Conservation (phyloP, 371 early-diverging fungal species). For the Mucor piriformis region DNA sequence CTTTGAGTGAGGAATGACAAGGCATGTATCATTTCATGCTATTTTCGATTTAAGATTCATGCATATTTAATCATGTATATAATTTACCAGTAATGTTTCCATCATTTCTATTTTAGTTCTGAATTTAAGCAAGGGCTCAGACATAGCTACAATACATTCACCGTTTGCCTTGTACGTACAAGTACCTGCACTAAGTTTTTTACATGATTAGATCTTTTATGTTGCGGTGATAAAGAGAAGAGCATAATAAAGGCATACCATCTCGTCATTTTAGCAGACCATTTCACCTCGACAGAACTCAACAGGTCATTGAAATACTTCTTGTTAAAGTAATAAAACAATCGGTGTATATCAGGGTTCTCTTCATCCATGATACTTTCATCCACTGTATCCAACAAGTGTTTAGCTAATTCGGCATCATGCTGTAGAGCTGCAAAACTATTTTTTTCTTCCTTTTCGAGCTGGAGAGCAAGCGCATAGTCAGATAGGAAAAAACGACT, state of each 20-base stretch:
- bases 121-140: slow-evolving; percentile 70
- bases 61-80: background rate
- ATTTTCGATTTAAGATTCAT: slow-evolving; percentile 22
- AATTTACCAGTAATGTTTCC: slow-evolving; percentile 49
- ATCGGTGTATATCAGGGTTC: slow-evolving; percentile 28
- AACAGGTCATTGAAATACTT: slow-evolving; percentile 59
- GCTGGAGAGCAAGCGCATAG: background rate
- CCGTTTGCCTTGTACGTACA: slow-evolving; percentile 45
- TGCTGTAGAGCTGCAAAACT: background rate
- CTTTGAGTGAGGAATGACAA: slow-evolving; percentile 60
- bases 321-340: slow-evolving; percentile 60
- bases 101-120: slow-evolving; percentile 60
- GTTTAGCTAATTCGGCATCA: background rate
- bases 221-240: too few relatives aligned
- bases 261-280: slow-evolving; percentile 65
- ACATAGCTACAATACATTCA: slow-evolving; percentile 57
- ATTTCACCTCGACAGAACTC: slow-evolving; percentile 60
- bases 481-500: background rate
- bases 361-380: slow-evolving; percentile 10
- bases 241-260: slow-evolving; percentile 32
- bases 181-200: slow-evolving; percentile 44
- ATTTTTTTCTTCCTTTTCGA: background rate
- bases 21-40: slow-evolving; percentile 66
- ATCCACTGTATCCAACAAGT: background rate
- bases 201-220: background rate